Percentiles rank a stretch among this genome's conserved stretches.
Conservation (phyloP, 1,139 yeast genomes). For the Candida glucosophila region DNA sequence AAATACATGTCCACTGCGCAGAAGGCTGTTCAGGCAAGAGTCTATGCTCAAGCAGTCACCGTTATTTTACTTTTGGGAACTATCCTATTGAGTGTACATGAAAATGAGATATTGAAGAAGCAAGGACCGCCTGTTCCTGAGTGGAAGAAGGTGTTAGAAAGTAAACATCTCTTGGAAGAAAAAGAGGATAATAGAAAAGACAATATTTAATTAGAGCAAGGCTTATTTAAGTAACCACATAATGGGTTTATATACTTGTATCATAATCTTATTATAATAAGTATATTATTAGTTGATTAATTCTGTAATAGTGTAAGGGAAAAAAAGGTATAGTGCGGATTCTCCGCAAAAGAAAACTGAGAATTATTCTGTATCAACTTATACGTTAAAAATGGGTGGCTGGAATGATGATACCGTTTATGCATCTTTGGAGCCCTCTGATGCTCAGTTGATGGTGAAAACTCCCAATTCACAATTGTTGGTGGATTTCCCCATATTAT, state of each 20-base stretch:
- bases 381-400: too few species aligned
- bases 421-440: slow-evolving; percentile 31
- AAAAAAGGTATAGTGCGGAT: too few species aligned
- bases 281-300: too few species aligned
- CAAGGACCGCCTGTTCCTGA: slow-evolving; percentile 26
- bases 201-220: not conserved
- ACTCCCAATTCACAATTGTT: slow-evolving; percentile 22
- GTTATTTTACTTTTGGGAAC: slow-evolving; percentile 56
- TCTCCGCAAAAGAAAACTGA: too few species aligned
- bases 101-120: slow-evolving; percentile 30
- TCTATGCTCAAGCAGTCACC: slow-evolving; percentile 80
- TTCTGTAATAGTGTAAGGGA: too few species aligned
- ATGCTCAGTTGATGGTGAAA: slow-evolving; percentile 20
- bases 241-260: not conserved
- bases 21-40: slow-evolving; percentile 84
- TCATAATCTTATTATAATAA: too few species aligned
- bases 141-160: slow-evolving; percentile 21
- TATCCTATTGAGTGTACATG: slow-evolving; percentile 51
- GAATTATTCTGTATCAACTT: too few species aligned
- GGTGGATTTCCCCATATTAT: slow-evolving; percentile 37
- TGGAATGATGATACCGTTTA: slow-evolving; percentile 11
- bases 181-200: slow-evolving; percentile 6
- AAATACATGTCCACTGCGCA: slow-evolving; percentile 67
- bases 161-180: too few species aligned
- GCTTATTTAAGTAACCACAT: not conserved